Conservation (phyloP, 768 basidiomycete genomes). For the Polyporus arcularius region DNA sequence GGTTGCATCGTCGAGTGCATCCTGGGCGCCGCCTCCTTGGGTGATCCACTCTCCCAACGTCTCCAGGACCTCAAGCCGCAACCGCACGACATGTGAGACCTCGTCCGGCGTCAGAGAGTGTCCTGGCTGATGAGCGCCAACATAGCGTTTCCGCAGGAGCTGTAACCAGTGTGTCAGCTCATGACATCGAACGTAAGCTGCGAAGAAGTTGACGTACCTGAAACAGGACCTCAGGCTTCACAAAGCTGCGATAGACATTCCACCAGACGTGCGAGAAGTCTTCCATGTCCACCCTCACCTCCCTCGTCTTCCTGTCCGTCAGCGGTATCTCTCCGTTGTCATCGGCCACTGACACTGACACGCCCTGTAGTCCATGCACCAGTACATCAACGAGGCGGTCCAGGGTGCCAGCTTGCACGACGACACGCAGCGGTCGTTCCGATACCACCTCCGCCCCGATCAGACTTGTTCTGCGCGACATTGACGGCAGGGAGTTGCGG, state of each 20-base stretch:
- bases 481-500: constrained; percentile 76
- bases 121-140: constrained; percentile 48
- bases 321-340: constrained; percentile 87
- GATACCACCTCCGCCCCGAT: constrained; percentile 63
- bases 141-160: constrained; percentile 77
- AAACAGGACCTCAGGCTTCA: constrained; percentile 80
- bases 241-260: constrained; percentile 80
- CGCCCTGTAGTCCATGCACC: constrained; percentile 73
- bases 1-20: constrained; percentile 70
- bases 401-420: constrained; percentile 78
- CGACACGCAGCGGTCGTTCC: constrained; percentile 71
- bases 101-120: constrained; percentile 45
- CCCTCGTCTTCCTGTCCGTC: constrained; percentile 70
- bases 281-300: constrained; percentile 67
- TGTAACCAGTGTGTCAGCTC: constrained; percentile 33
- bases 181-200: background rate
- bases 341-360: constrained; percentile 80
- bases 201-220: constrained; percentile 53
- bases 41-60: constrained; percentile 73
- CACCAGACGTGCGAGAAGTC: constrained; percentile 84
- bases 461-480: constrained; percentile 62
- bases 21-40: constrained; percentile 75
- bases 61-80: constrained; percentile 64
- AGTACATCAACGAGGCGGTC: constrained; percentile 74
- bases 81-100: constrained; percentile 49